phyloP scores from a whole-genome alignment of 345 rosid genomes.

The Hevea brasiliensis region DNA sequence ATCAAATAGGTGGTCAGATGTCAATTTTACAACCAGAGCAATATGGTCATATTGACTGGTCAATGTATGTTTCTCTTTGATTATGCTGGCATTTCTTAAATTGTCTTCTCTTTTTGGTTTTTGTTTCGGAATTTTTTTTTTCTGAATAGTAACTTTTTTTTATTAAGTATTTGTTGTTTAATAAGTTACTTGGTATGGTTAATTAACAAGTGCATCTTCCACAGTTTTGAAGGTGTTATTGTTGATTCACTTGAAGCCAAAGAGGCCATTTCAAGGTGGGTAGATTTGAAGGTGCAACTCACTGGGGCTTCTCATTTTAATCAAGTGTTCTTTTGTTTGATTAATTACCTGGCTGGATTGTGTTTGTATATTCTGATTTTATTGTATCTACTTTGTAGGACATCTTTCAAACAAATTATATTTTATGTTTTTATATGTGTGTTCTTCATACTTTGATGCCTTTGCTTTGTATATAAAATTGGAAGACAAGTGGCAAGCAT shows the following conservation, averaged over 20 bases:
- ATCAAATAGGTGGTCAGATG: constrained; percentile 53
- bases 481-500: not conserved
- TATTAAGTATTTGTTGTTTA: not conserved
- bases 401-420: not conserved
- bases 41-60: constrained; percentile 72
- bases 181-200: constrained; percentile 24
- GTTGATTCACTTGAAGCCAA: constrained; percentile 83
- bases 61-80: constrained; percentile 54
- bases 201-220: constrained; percentile 29
- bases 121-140: constrained; percentile 5
- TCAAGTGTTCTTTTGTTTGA: constrained; percentile 14
- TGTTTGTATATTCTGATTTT: constrained; percentile 2
- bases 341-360: not conserved
- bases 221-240: constrained; percentile 87
- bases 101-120: not conserved
- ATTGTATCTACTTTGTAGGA: not conserved
- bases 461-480: not conserved
- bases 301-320: not conserved
- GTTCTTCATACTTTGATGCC: not conserved
- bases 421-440: not conserved
- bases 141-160: constrained; percentile 1
- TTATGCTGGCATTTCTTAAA: constrained; percentile 12
- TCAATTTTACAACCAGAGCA: constrained; percentile 50
- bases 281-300: constrained; percentile 15
- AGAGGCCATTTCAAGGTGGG: constrained; percentile 77